phyloP scores from a whole-genome alignment of 2,329 filamentous ascomycete species.

The Fusarium solani-melongenae region DNA sequence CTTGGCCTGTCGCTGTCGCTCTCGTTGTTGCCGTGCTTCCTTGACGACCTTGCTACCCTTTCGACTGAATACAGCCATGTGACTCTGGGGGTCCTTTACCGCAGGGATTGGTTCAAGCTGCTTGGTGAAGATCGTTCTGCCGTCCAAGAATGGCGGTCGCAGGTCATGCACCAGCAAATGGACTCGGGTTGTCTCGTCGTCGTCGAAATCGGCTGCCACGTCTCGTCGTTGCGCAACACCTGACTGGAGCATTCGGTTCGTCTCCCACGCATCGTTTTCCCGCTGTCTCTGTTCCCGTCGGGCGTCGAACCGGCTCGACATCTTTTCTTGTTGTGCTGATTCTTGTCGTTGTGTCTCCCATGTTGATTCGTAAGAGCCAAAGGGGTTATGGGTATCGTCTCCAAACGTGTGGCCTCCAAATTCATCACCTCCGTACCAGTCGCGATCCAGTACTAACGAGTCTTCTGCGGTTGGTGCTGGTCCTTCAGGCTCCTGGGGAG shows the following conservation, averaged over 20 bases:
- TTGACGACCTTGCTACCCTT: constrained; percentile 95
- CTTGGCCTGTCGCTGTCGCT: constrained; percentile 93
- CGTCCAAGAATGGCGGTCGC: constrained; percentile 93
- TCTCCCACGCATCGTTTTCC: constrained; percentile 98
- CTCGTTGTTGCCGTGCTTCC: constrained; percentile 90
- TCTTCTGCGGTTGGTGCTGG: constrained; percentile 76
- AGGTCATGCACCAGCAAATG: constrained; percentile 95
- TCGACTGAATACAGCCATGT: constrained; percentile 97
- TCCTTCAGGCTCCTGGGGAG: constrained; percentile 55
- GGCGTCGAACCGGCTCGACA: constrained; percentile 74
- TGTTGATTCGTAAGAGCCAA: constrained; percentile 79
- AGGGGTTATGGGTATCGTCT: constrained; percentile 93
- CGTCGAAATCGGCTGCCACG: constrained; percentile 85
- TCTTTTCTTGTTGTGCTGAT: constrained; percentile 81
- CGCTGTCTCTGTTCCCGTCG: constrained; percentile 87
- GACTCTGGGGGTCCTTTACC: constrained; percentile 92
- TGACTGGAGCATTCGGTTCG: constrained; percentile 97
- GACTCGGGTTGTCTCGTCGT: constrained; percentile 88
- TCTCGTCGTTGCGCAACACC: constrained; percentile 92
- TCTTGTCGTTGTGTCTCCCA: constrained; percentile 84
- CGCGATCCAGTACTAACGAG: constrained; percentile 81
- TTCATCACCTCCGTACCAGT: constrained; percentile 94
- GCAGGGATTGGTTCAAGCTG: constrained; percentile 95
- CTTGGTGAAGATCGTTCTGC: constrained; percentile 95
- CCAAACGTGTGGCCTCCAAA: constrained; percentile 84